Evolutionary conservation across 1,284 basidiomycete genomes (phyloP).

Genomic region (Austroboletus niveus): DNA sequence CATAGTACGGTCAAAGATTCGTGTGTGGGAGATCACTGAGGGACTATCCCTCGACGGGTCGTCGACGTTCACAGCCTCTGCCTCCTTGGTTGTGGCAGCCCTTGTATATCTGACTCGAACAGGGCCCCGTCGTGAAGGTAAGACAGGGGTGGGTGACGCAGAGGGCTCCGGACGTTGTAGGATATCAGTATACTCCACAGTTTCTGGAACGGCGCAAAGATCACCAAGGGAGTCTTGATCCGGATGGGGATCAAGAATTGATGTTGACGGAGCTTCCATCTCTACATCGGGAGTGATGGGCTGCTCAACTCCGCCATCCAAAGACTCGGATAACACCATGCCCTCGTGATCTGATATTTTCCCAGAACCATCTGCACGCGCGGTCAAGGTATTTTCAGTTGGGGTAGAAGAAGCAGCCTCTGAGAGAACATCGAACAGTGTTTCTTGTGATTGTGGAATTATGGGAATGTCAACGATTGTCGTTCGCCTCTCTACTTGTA

Average conservation of each 20-base stretch:
- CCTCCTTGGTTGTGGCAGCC: not conserved
- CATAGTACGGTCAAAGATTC: not conserved
- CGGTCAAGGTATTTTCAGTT: not conserved
- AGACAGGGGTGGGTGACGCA: not conserved
- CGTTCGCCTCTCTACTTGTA: constrained; percentile 1
- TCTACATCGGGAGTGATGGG: not conserved
- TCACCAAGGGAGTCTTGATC: not conserved
- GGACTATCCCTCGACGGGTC: not conserved
- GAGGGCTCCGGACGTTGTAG: not conserved
- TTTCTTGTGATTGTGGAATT: constrained; percentile 6
- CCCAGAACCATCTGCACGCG: not conserved
- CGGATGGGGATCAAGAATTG: not conserved
- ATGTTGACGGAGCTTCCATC: not conserved
- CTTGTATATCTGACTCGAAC: not conserved
- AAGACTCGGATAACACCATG: not conserved
- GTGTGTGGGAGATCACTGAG: not conserved
- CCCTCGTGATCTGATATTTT: not conserved
- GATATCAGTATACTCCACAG: not conserved
- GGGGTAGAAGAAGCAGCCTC: not conserved
- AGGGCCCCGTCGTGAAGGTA: not conserved
- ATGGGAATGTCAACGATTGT: not conserved
- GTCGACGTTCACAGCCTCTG: not conserved
- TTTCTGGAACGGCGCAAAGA: not conserved
- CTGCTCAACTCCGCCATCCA: constrained; percentile 1
- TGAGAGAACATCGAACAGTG: not conserved